Base-by-base conservation (phyloP, 1,139 yeast genomes). In the Yamadazyma triangularis region DNA sequence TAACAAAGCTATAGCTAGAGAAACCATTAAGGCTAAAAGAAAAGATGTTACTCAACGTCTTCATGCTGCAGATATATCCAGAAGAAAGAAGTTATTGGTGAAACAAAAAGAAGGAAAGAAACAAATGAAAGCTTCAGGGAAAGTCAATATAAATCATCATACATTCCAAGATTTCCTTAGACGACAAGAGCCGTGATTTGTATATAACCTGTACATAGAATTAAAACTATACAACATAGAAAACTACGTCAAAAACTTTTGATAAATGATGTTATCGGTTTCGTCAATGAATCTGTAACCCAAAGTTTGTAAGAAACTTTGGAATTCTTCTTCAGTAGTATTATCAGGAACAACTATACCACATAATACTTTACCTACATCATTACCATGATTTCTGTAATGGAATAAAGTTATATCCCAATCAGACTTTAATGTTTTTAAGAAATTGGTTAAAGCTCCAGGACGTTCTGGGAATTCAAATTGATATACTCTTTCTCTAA, bases 381-480 rank as follows among this genome's bases (percentile, higher is more conserved):
- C 98, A 34, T 91, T 83, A 20, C 99, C 99, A 47, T 88, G 94
- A 60, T 91, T 89, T 69, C 99, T 79, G 60, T 91, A 91, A 57
- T 91, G 96, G 77, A 91, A 91, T 47, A 91, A 64, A 3, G 96
- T 83, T 38, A 93, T 77, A 53, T 89, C 91, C 97, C 97, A 91
- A 36, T 80, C 78, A 23, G 73, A 70, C 49, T 81, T 77, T 50
- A 91, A 61, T 12, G 82, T 73, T 27, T 72, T 73, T 48, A 91
- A 70, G 60, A 91, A 91, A 37, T 75, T 81, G 31, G 82, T 76
- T 48, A 91, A 69, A 1, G 98, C 97, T 26, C 96, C 95, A 1
- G 97, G 97, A 48, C 93, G 79, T 55, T 91, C 99, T 9, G 99
- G 99, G 67, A 91, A 93, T 58, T 88, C 96, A 50, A 91, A 91